Conservation (phyloP, 2,329 filamentous ascomycete species). For the Sphaerostilbella broomeana region DNA sequence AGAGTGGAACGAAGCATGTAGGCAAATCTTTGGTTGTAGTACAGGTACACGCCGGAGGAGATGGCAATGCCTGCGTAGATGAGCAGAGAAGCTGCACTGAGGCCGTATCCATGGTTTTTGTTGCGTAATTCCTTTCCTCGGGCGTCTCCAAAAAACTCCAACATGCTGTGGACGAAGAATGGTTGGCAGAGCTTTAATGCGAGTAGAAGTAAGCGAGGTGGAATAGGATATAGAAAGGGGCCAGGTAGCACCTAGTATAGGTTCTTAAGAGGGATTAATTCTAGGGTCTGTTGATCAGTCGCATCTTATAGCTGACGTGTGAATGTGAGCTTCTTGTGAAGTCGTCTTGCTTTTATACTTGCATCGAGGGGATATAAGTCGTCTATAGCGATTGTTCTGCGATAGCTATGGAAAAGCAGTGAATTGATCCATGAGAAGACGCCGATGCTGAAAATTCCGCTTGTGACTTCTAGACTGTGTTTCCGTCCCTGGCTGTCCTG, state of each 20-base stretch:
- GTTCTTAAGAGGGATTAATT: too few relatives aligned
- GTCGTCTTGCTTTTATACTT: background rate
- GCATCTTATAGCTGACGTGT: too few relatives aligned
- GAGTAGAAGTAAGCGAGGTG: background rate
- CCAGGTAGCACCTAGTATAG: too few relatives aligned
- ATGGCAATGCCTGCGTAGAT: conserved; percentile 5
- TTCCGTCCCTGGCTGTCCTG: background rate
- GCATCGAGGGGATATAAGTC: background rate
- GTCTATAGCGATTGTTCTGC: background rate
- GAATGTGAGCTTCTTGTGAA: too few relatives aligned
- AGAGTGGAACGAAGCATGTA: conserved; percentile 3
- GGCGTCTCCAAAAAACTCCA: conserved; percentile 3
- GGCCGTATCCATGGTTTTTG: conserved; percentile 2
- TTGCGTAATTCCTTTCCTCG: background rate
- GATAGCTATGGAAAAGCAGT: background rate
- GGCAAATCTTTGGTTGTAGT: conserved; percentile 1
- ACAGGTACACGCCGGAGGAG: conserved; percentile 3
- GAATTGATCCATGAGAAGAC: conserved; percentile 2
- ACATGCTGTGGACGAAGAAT: conserved; percentile 2
- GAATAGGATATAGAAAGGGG: background rate
- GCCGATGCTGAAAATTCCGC: conserved; percentile 3
- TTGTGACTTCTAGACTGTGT: conserved; percentile 2
- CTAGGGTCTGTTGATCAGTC: too few relatives aligned
- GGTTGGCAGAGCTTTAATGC: conserved; percentile 3
- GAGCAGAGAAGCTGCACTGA: conserved; percentile 1